phyloP scores from a whole-genome alignment of 108 stramenopile genomes.

The Skeletonema tropicum region DNA sequence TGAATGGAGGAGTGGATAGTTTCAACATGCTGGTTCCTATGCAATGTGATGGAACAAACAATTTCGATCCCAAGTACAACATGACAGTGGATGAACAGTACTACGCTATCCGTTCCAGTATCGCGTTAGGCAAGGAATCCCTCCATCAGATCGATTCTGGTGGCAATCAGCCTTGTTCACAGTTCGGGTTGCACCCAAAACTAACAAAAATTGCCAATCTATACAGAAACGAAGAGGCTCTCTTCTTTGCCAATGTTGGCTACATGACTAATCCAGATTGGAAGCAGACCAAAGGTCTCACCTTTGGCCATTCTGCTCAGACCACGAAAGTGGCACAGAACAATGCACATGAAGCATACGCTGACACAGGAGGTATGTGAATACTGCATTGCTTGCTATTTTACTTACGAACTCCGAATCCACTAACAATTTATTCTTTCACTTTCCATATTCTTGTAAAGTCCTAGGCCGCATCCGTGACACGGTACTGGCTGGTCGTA shows the following conservation, averaged over 20 bases:
- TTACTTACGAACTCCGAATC: no score
- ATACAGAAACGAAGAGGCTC: conserved; percentile 44
- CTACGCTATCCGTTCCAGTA: conserved; percentile 38
- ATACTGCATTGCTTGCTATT: no score
- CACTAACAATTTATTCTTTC: no score
- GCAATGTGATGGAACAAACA: neutral
- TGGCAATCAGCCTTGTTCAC: conserved; percentile 43
- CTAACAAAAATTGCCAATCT: conserved; percentile 29
- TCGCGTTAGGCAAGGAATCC: conserved; percentile 21
- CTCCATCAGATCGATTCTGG: conserved; percentile 37
- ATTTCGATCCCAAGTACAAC: conserved; percentile 13
- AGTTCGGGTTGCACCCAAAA: conserved; percentile 51
- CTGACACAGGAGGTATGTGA: no score
- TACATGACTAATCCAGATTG: conserved; percentile 39
- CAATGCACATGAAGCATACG: no score
- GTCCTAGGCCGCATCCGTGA: neutral
- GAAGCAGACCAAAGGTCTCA: conserved; percentile 1
- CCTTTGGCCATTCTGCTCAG: neutral
- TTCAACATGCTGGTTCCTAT: conserved; percentile 65
- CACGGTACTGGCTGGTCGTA: conserved; percentile 3
- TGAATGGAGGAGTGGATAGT: conserved; percentile 63
- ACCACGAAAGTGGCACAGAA: neutral
- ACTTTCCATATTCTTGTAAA: neutral
- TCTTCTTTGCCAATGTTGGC: conserved; percentile 56
- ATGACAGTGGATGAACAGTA: conserved; percentile 46